A percentile compares a stretch with the other conserved stretches of the same genome.
phyloP scores from a whole-genome alignment of 2,329 filamentous ascomycete genomes.

The Chaetomium olivaceum region DNA sequence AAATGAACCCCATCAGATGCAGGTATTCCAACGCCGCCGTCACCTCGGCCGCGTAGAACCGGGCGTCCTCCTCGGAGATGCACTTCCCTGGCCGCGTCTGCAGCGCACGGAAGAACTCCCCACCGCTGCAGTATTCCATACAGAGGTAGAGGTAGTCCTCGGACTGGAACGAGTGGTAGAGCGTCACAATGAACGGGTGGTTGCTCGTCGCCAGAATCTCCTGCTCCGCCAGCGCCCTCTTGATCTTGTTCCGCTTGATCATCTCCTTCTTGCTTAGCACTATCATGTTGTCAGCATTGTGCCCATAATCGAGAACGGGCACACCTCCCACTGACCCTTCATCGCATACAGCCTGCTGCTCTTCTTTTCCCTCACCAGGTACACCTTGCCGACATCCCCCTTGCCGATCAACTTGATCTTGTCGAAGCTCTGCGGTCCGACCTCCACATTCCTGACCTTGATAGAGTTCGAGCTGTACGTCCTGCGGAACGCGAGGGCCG shows the following conservation, averaged over 20 bases:
- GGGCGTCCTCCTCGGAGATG: conserved; percentile 92
- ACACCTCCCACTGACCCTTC: conserved; percentile 69
- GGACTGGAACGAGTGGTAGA: conserved; percentile 99
- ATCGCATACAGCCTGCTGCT: conserved; percentile 93
- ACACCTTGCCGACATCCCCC: conserved; percentile 97
- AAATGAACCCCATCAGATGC: conserved; percentile 99
- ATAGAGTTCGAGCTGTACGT: conserved; percentile 99
- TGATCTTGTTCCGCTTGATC: conserved; percentile 99
- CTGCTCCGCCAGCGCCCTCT: conserved; percentile 93
- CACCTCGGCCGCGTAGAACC: conserved; percentile 97
- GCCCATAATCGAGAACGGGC: background rate
- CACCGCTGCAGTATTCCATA: conserved; percentile 99
- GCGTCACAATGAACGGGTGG: conserved; percentile 96
- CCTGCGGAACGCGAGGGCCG: conserved; percentile 77
- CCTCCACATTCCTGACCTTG: conserved; percentile 96
- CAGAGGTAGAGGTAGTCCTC: conserved; percentile 99
- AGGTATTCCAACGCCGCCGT: conserved; percentile 95
- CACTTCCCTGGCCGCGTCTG: conserved; percentile 97
- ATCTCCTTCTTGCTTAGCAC: conserved; percentile 99
- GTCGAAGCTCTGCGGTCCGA: conserved; percentile 92
- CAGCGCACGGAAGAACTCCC: conserved; percentile 95
- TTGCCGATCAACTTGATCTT: conserved; percentile 99
- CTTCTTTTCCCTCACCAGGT: conserved; percentile 97
- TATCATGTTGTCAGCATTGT: conserved; percentile 47
- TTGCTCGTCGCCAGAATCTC: conserved; percentile 98